phyloP scores from a whole-genome alignment of 768 basidiomycete species.

The Suillus sp. region DNA sequence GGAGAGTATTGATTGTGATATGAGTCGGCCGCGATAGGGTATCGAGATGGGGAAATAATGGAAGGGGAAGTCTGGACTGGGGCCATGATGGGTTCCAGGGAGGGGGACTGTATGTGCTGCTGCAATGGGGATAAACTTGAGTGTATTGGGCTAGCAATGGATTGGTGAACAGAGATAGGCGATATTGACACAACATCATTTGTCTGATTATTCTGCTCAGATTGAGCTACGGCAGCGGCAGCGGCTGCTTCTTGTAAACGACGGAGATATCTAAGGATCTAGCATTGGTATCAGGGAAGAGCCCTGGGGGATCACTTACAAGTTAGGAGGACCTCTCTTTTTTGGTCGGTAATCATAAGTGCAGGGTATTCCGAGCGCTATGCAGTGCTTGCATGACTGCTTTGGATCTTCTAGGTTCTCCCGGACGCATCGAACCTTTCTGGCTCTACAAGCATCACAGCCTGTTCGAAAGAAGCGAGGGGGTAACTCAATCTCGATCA shows the following conservation, averaged over 20 bases:
- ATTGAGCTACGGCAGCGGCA: conserved; percentile 52
- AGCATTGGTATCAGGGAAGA: conserved; percentile 3
- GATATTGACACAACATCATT: conserved; percentile 44
- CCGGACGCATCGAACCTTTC: conserved; percentile 83
- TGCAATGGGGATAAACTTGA: conserved; percentile 45
- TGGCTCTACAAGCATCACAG: conserved; percentile 84
- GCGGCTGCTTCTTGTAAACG: conserved; percentile 74
- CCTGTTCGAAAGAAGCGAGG: conserved; percentile 43
- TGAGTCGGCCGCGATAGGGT: conserved; percentile 70
- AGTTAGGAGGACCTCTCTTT: conserved; percentile 90
- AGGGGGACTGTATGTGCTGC: conserved; percentile 33
- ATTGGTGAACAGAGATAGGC: conserved; percentile 43
- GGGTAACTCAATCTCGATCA: conserved; percentile 27
- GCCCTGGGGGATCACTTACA: conserved; percentile 50
- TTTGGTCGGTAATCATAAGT: conserved; percentile 94
- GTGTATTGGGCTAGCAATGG: conserved; percentile 50
- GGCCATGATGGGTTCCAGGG: conserved; percentile 53
- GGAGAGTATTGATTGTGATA: conserved; percentile 59
- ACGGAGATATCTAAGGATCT: conserved; percentile 64
- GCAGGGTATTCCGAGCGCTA: conserved; percentile 78
- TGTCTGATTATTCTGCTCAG: conserved; percentile 38
- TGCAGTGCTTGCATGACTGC: conserved; percentile 85
- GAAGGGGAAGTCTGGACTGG: conserved; percentile 43
- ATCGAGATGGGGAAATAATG: conserved; percentile 61
- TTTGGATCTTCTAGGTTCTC: conserved; percentile 78